A percentile compares a stretch with the other conserved stretches of the same genome.
phyloP scores from a whole-genome alignment of 768 basidiomycete species.

The Gautieria morchelliformis region DNA sequence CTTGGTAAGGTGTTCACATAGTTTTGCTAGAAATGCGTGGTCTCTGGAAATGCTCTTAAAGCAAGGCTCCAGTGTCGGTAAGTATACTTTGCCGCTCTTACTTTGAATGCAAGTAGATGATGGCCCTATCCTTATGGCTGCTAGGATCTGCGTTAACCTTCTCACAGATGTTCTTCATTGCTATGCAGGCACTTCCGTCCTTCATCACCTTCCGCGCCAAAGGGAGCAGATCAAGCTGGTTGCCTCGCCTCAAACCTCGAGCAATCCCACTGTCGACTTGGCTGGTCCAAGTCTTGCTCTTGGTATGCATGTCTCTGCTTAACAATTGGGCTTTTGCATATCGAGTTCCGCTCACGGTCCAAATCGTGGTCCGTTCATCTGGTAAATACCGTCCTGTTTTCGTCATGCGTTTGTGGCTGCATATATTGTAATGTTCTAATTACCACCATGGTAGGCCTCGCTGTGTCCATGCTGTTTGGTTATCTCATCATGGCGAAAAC shows the following conservation, averaged over 20 bases:
- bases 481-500: slow-evolving; percentile 46
- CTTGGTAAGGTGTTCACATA: not conserved
- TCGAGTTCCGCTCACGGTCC: slow-evolving; percentile 64
- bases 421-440: not conserved
- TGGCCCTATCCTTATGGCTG: not conserved
- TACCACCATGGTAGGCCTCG: slow-evolving; percentile 39
- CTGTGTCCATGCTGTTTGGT: slow-evolving; percentile 70
- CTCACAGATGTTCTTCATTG: slow-evolving; percentile 74
- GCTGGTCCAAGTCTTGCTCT: slow-evolving; percentile 60
- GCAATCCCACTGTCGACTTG: slow-evolving; percentile 61
- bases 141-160: slow-evolving; percentile 76
- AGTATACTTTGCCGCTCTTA: slow-evolving; percentile 10
- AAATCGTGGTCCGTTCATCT: slow-evolving; percentile 81
- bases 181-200: slow-evolving; percentile 52
- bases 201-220: slow-evolving; percentile 38
- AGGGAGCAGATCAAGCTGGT: slow-evolving; percentile 10
- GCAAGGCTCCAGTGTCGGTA: slow-evolving; percentile 60
- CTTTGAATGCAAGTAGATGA: too few relatives aligned
- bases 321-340: slow-evolving; percentile 80
- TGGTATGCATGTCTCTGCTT: slow-evolving; percentile 56
- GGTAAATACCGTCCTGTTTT: slow-evolving; percentile 33
- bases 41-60: slow-evolving; percentile 67
- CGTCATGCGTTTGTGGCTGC: not conserved
- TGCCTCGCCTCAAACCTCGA: slow-evolving; percentile 53
- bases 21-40: slow-evolving; percentile 54